Evolutionary conservation across 768 basidiomycete species (phyloP).

Genomic region (Boletus pseudo-olivaceus): DNA sequence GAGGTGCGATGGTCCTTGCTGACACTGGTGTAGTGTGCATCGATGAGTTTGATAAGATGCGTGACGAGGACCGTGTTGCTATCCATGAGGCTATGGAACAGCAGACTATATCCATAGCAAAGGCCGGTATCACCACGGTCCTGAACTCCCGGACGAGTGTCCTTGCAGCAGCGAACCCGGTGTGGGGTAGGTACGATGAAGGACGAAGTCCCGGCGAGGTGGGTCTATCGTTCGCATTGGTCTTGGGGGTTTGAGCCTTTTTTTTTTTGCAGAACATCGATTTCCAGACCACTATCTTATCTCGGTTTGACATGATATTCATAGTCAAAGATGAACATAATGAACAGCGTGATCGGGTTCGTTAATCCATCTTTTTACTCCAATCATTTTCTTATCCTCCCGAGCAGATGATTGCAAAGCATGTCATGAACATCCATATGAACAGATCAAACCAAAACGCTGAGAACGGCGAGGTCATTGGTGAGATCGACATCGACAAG

Average conservation of each 20-base stretch:
- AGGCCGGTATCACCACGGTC: constrained; percentile 97
- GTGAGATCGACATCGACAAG: constrained; percentile 94
- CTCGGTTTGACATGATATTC: constrained; percentile 99
- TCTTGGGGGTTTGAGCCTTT: not conserved
- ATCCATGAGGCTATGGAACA: constrained; percentile 99
- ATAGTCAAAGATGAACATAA: constrained; percentile 98
- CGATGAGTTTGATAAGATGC: constrained; percentile 99
- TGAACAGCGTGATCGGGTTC: constrained; percentile 83
- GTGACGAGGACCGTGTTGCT: constrained; percentile 97
- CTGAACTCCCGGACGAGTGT: constrained; percentile 95
- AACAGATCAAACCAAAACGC: constrained; percentile 68
- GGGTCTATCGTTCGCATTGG: constrained; percentile 5
- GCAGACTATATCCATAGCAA: constrained; percentile 98
- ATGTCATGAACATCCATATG: constrained; percentile 99
- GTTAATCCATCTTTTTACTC: constrained; percentile 18
- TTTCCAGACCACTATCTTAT: constrained; percentile 96
- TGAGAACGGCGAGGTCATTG: constrained; percentile 63
- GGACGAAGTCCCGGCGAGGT: constrained; percentile 95
- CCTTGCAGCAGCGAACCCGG: constrained; percentile 95
- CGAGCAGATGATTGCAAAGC: constrained; percentile 86
- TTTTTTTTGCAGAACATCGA: constrained; percentile 68
- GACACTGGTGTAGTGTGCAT: constrained; percentile 99
- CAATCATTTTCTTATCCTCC: not conserved
- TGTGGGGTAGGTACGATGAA: constrained; percentile 97
- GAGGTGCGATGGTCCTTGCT: constrained; percentile 98